Base-by-base conservation (phyloP, 148 eudicot species). In the Vaccinium darrowii region DNA sequence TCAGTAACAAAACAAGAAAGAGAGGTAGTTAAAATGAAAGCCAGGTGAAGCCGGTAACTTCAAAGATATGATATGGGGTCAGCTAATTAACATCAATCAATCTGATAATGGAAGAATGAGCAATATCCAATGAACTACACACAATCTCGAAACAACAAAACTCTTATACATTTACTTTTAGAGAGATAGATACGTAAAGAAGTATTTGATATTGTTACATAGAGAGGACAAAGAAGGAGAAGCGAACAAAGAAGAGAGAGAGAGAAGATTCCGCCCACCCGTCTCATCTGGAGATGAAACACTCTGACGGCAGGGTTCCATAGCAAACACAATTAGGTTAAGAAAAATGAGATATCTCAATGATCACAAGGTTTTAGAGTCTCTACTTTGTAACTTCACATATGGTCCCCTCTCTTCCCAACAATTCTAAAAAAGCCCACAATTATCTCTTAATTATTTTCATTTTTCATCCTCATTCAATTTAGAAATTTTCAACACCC, bases 321-420 rank as follows among this genome's bases (percentile, higher is more conserved):
- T 78, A 63, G 54, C 27, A 21, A 76, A 56, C 81, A 15, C 53
- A 30, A 53, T 78, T 78, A 53, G 81, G 81, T 12, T 52, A 77
- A 16, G 43, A 30, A 0, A 27, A 15, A 16, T 25, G 63, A 30
- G 14, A 8, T 53, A 78, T 78, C 47, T 78, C 13, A 10, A 53
- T 54, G 43, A 1, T 13, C 47, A 16, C n/a, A 25, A 78, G 65
- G 65, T 33, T 7, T 25, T 78, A 14, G 25, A 78, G 19, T 27
- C n/a, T 13, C 15, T 27, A 78, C 18, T 25, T 54, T 77, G 43
- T 52, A 25, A 54, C 81, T 54, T 57, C 5, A 27, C 63, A 54
- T 25, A 15, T 30, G 67, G 50, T 30, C 67, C 81, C 67, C 16
- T 15, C 49, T 33, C 57, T 79, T 78, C 33, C 7, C 47, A 53